Evolutionary conservation across 768 basidiomycete species (phyloP).

Genomic region (Clathrus columnatus): DNA sequence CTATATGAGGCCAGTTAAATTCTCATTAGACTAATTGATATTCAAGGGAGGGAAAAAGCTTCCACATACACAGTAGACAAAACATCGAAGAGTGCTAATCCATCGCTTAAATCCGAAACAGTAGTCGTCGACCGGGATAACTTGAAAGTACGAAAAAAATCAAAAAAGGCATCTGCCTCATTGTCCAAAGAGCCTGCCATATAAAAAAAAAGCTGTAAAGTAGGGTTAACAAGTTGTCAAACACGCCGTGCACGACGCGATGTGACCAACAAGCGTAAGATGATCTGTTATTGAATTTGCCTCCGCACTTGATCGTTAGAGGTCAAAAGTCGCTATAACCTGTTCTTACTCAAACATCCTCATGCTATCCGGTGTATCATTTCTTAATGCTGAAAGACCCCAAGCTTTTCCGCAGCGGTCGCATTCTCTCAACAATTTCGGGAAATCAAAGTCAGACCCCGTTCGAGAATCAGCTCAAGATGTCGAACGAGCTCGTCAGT

Average conservation of each 20-base stretch:
- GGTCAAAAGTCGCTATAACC: neutral
- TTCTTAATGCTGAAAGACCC: neutral
- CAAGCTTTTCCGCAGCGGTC: neutral
- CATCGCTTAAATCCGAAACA: conserved; percentile 71
- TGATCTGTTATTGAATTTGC: neutral
- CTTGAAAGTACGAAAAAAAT: conserved; percentile 69
- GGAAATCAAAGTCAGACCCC: neutral
- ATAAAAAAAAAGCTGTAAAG: neutral
- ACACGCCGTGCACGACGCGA: neutral
- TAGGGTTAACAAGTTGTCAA: neutral
- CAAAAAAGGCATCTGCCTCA: conserved; percentile 74
- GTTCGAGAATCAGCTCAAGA: neutral
- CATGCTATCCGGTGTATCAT: neutral
- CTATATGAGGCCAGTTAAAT: conserved; percentile 29
- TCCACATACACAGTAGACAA: conserved; percentile 62
- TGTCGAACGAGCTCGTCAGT: neutral
- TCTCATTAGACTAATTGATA: no score
- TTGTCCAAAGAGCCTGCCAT: conserved; percentile 38
- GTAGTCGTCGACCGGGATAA: conserved; percentile 55
- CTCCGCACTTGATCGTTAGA: neutral
- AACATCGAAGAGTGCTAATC: conserved; percentile 65
- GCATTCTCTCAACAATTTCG: neutral
- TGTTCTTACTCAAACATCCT: neutral
- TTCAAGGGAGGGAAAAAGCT: no score
- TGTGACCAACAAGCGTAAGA: neutral